Conservation (phyloP, 83 land plant species). For the Picea abies region DNA sequence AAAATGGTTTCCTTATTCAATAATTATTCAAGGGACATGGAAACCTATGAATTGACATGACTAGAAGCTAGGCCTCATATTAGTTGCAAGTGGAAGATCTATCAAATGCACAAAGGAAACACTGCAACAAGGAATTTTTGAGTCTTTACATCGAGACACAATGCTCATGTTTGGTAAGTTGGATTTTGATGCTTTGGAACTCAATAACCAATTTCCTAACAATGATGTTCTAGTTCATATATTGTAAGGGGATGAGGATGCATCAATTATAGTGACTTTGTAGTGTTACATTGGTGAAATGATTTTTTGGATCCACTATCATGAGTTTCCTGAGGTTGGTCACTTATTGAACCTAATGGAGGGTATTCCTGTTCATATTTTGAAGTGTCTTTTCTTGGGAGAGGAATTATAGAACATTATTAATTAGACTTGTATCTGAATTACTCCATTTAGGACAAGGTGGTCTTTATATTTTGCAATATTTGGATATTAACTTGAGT, state of each 20-base stretch:
- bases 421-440: no score
- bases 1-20: slow-evolving; percentile 45
- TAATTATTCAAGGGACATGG: slow-evolving; percentile 6
- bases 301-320: slow-evolving; percentile 71
- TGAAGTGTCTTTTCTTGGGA: slow-evolving; percentile 32
- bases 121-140: no score
- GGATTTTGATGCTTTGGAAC: no score
- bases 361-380: slow-evolving; percentile 23
- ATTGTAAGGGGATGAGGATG: slow-evolving; percentile 61
- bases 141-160: no score
- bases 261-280: slow-evolving; percentile 29
- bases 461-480: no score
- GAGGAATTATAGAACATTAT: neutral
- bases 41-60: slow-evolving; percentile 8
- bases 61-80: neutral
- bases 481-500: no score
- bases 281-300: slow-evolving; percentile 41
- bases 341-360: slow-evolving; percentile 46
- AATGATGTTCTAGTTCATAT: no score
- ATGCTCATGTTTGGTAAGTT: no score
- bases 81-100: neutral
- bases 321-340: slow-evolving; percentile 60
- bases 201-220: no score
- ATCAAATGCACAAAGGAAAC: neutral
- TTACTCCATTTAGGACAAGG: no score